A percentile compares a stretch with the other conserved stretches of the same genome.
phyloP scores from a whole-genome alignment of 345 rosid species.

The Salix koriyanagi region DNA sequence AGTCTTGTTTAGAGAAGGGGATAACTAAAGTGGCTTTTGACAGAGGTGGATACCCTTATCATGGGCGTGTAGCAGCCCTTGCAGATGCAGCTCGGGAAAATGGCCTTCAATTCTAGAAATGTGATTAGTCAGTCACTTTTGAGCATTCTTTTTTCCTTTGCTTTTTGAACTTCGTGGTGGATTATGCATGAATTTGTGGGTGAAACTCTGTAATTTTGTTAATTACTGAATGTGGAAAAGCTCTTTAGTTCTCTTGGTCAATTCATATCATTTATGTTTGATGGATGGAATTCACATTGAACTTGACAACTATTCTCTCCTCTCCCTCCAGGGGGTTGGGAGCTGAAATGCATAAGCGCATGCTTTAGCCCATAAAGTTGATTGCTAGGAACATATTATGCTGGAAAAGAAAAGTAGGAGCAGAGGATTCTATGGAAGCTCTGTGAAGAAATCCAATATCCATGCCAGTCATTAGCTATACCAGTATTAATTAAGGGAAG shows the following conservation, averaged over 20 bases:
- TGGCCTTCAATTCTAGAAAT: conserved; percentile 69
- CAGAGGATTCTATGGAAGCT: not conserved
- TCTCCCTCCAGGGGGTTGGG: not conserved
- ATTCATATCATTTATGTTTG: not conserved
- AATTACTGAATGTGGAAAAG: not conserved
- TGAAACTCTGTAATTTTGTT: not conserved
- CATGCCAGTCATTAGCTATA: not conserved
- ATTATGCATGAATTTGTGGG: not conserved
- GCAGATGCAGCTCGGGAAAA: conserved; percentile 80
- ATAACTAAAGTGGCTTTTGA: conserved; percentile 84
- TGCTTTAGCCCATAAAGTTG: not conserved
- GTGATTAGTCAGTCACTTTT: conserved; percentile 12
- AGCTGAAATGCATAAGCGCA: not conserved
- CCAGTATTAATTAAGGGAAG: not conserved
- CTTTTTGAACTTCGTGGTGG: not conserved
- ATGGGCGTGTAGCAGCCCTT: conserved; percentile 79
- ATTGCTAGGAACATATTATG: not conserved
- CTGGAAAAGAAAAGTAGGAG: not conserved
- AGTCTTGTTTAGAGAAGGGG: conserved; percentile 84
- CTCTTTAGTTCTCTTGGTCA: not conserved
- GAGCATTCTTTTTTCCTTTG: not conserved
- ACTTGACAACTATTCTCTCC: not conserved
- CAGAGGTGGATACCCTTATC: conserved; percentile 89
- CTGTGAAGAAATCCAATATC: not conserved
- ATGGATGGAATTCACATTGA: not conserved